A percentile compares a stretch with the other conserved stretches of the same genome.
These are phyloP conservation scores for Fraxinus anomala DNA, from an alignment of 257 asterid species.

Conservation along the genomic window DNA sequence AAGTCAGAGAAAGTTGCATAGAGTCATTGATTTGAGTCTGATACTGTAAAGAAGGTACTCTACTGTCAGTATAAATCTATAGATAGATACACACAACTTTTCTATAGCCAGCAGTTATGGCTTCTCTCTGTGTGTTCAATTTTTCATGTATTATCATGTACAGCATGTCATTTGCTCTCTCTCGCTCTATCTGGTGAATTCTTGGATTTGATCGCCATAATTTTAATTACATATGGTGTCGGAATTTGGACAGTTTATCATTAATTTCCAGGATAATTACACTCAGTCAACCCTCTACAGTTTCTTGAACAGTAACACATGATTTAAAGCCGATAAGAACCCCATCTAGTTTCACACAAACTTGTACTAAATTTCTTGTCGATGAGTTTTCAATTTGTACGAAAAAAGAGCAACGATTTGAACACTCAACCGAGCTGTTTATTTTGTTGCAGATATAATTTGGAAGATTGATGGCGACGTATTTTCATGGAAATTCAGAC, in stretches of 20 bases:
- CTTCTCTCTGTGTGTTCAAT: neutral
- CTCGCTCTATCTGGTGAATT: neutral
- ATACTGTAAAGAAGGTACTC: slow-evolving; percentile 11
- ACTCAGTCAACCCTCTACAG: slow-evolving; percentile 28
- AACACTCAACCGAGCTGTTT: neutral
- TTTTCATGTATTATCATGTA: neutral
- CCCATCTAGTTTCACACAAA: slow-evolving; percentile 26
- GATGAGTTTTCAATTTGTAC: neutral
- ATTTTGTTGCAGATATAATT: neutral
- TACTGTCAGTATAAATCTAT: slow-evolving; percentile 10
- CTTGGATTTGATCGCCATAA: neutral
- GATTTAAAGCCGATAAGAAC: slow-evolving; percentile 34
- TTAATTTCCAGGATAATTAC: slow-evolving; percentile 43
- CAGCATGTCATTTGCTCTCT: slow-evolving; percentile 1
- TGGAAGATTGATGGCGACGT: slow-evolving; percentile 65
- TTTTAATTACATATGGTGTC: neutral
- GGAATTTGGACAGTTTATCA: slow-evolving; percentile 17
- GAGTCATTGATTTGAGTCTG: slow-evolving; percentile 33
- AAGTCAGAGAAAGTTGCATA: slow-evolving; percentile 42
- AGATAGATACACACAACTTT: neutral
- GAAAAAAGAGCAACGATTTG: neutral
- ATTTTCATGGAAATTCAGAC: slow-evolving; percentile 83
- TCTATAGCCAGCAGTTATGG: neutral
- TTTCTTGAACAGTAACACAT: slow-evolving; percentile 22
- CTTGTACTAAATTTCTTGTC: neutral